These are phyloP conservation scores for Microdochium bolleyi DNA, from an alignment of 2,329 filamentous ascomycete species.

Conservation along the genomic window DNA sequence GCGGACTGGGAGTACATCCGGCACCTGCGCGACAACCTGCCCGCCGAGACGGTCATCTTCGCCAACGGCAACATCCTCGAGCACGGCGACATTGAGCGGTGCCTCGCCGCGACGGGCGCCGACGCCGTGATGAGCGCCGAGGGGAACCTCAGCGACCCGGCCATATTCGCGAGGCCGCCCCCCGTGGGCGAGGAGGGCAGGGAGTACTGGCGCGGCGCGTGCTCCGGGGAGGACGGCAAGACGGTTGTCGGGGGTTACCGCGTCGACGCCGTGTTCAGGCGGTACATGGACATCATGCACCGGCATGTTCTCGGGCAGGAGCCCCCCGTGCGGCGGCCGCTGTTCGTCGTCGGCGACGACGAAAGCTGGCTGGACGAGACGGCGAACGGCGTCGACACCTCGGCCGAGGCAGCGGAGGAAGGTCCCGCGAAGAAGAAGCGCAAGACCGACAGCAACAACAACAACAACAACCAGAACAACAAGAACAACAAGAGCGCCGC, in stretches of 20 bases:
- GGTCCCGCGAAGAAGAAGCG: slow-evolving; percentile 45
- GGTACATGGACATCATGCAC: slow-evolving; percentile 89
- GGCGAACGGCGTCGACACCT: slow-evolving; percentile 15
- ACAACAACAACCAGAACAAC: slow-evolving; percentile 37
- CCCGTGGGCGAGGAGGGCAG: slow-evolving; percentile 55
- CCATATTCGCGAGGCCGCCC: slow-evolving; percentile 69
- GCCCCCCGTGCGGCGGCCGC: slow-evolving; percentile 59
- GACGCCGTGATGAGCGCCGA: slow-evolving; percentile 96
- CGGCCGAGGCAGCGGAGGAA: slow-evolving; percentile 32
- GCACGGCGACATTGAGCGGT: slow-evolving; percentile 67
- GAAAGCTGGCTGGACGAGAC: slow-evolving; percentile 33
- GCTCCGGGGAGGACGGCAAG: slow-evolving; percentile 48
- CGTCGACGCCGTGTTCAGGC: slow-evolving; percentile 76
- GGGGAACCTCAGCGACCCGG: slow-evolving; percentile 86
- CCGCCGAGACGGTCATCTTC: slow-evolving; percentile 84
- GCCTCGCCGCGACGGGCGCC: slow-evolving; percentile 74
- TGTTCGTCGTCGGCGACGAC: slow-evolving; percentile 62
- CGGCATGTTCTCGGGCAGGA: slow-evolving; percentile 60
- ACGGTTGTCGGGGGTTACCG: slow-evolving; percentile 61
- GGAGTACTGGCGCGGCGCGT: slow-evolving; percentile 74
- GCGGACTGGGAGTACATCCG: slow-evolving; percentile 87
- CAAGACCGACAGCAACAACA: slow-evolving; percentile 33
- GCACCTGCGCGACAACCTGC: slow-evolving; percentile 75
- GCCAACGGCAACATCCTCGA: slow-evolving; percentile 93
- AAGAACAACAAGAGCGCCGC: slow-evolving; percentile 24